These are phyloP conservation scores for Nakazawaea peltata DNA, from an alignment of 805 yeast genomes.

Conservation along the genomic window DNA sequence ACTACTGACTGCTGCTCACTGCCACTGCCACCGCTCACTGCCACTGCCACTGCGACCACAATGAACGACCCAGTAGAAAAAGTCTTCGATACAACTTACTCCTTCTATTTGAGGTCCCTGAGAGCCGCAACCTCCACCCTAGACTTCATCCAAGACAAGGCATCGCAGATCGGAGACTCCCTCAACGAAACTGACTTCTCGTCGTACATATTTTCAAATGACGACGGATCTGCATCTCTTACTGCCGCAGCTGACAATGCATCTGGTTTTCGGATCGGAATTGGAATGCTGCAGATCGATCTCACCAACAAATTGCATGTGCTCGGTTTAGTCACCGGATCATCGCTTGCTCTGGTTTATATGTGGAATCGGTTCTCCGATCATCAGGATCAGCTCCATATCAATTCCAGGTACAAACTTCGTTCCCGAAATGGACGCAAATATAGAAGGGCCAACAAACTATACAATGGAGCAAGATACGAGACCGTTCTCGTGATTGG, in stretches of 20 bases:
- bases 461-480: slow-evolving; percentile 62
- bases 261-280: too few species aligned
- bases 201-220: too few species aligned
- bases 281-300: neutral
- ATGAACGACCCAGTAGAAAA: slow-evolving; percentile 10
- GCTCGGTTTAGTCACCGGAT: slow-evolving; percentile 2
- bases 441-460: slow-evolving; percentile 48
- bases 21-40: too few species aligned
- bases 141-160: neutral
- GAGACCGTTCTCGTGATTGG: slow-evolving; percentile 74
- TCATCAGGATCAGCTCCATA: too few species aligned
- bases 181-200: too few species aligned
- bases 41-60: too few species aligned
- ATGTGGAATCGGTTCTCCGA: neutral
- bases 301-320: neutral
- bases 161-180: neutral
- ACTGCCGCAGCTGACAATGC: too few species aligned
- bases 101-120: slow-evolving; percentile 1
- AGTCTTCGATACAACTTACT: slow-evolving; percentile 8
- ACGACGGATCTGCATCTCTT: too few species aligned
- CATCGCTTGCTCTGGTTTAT: neutral
- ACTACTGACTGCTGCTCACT: too few species aligned
- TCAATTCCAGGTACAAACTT: too few species aligned
- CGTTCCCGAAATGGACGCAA: neutral
- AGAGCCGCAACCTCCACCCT: neutral